Base-by-base conservation (phyloP, 1,139 yeast species). In the Petasospora rhodanensis region DNA sequence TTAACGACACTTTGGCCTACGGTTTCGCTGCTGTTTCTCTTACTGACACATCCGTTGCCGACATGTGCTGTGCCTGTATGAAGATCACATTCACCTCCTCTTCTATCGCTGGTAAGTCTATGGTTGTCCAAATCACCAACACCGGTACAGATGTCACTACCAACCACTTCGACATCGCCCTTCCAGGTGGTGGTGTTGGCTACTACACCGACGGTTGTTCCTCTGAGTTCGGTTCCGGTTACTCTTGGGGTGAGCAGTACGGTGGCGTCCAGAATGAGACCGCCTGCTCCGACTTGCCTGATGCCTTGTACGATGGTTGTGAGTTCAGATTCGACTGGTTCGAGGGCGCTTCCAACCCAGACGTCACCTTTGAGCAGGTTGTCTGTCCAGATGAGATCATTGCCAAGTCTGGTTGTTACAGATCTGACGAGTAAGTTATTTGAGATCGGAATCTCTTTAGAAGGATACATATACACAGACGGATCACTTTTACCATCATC, bases 161-260 rank as follows among this genome's bases (percentile, higher is more conserved):
- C n/a, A 37, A 37, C 35, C 41, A 37, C 29, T 37, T 37, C 26
- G 41, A 37, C 24, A 24, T 37, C 14, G 41, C 41, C 4, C 27
- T 37, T 6, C 41, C 41, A 29, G 41, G 41, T 29, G 38, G 36
- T 24, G 41, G 41, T 18, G 28, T 32, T 11, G 41, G 41, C 27
- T 4, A 5, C 22, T 37, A 12, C 32, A 24, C 36, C 9, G 22
- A 31, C 15, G 41, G 41, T 10, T 37, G 41, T 21, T 12, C 36
- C 6, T 20, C 27, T 9, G 36, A 37, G 29, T 37, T 37, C 18
- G 41, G 41, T 12, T 20, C 35, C 17, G 34, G 32, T 4, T 37
- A 34, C 26, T 22, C 28, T 7, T 37, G 38, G 38, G 41, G 41
- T 21, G 24, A 31, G n/a, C 32, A 30, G 19, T 37, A 37, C 21